Percentiles rank a stretch among this genome's conserved stretches.
These are phyloP conservation scores for Pyrenophora tritici-repentis DNA, from an alignment of 2,329 filamentous ascomycete species.

Conservation along the genomic window DNA sequence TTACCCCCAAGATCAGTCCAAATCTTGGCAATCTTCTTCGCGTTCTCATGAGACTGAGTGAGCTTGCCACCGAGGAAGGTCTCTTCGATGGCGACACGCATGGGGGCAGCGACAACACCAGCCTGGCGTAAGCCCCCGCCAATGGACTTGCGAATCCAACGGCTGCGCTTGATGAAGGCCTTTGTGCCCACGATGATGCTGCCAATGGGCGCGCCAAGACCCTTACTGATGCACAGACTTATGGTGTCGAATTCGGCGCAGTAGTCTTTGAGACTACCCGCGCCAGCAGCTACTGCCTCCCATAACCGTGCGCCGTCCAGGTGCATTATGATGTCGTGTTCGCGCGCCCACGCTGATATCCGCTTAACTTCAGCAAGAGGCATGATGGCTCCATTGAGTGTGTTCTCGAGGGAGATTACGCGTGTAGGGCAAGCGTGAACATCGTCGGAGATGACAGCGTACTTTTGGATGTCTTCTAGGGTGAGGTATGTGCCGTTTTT, in stretches of 20 bases:
- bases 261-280: slow-evolving; percentile 69
- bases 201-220: slow-evolving; percentile 79
- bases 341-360: slow-evolving; percentile 70
- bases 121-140: slow-evolving; percentile 79
- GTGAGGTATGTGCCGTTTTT: slow-evolving; percentile 75
- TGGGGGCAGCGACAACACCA: slow-evolving; percentile 76
- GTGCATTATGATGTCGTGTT: slow-evolving; percentile 71
- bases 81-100: slow-evolving; percentile 76
- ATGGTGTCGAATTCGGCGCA: slow-evolving; percentile 73
- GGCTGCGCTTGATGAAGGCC: slow-evolving; percentile 66
- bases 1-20: slow-evolving; percentile 74
- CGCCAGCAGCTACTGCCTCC: slow-evolving; percentile 76
- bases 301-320: slow-evolving; percentile 80
- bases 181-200: slow-evolving; percentile 69
- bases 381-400: slow-evolving; percentile 77
- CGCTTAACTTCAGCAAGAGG: slow-evolving; percentile 71
- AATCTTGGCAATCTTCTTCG: slow-evolving; percentile 64
- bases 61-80: slow-evolving; percentile 74
- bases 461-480: slow-evolving; percentile 72
- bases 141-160: slow-evolving; percentile 80
- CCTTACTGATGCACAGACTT: slow-evolving; percentile 80
- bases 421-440: slow-evolving; percentile 80
- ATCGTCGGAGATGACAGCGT: slow-evolving; percentile 69
- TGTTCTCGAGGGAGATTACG: slow-evolving; percentile 85
- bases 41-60: slow-evolving; percentile 63